Conservation (phyloP, 179 eudicot genomes). For the Beta lomatogona region DNA sequence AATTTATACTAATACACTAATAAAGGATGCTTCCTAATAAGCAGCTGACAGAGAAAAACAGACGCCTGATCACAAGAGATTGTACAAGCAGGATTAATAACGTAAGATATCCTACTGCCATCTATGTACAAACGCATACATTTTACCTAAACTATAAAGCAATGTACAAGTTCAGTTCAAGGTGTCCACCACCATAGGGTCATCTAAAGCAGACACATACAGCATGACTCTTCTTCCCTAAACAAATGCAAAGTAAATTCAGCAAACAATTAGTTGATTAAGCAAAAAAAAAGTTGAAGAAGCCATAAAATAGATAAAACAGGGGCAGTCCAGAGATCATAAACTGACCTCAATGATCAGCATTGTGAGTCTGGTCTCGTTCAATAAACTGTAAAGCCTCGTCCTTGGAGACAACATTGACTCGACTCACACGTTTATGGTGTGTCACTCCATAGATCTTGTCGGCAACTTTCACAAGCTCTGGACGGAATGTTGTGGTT, state of each 20-base stretch:
- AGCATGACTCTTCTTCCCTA: constrained; percentile 10
- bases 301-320: neutral
- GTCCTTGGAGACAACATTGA: constrained; percentile 67
- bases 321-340: constrained; percentile 7
- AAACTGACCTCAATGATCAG: constrained; percentile 53
- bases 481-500: constrained; percentile 85
- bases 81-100: neutral
- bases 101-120: neutral
- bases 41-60: neutral
- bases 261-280: neutral
- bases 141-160: constrained; percentile 10
- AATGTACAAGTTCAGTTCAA: constrained; percentile 25
- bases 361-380: constrained; percentile 79
- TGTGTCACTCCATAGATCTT: constrained; percentile 93
- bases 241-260: neutral
- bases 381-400: constrained; percentile 86
- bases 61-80: neutral
- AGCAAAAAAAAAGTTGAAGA: neutral
- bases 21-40: neutral
- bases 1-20: neutral
- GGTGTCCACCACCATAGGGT: constrained; percentile 9
- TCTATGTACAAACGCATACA: constrained; percentile 4
- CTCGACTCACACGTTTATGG: constrained; percentile 82
- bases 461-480: constrained; percentile 97
- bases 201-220: neutral